Base-by-base conservation (phyloP, 2,329 filamentous ascomycete genomes). In the Colletotrichum gloeosporioides region DNA sequence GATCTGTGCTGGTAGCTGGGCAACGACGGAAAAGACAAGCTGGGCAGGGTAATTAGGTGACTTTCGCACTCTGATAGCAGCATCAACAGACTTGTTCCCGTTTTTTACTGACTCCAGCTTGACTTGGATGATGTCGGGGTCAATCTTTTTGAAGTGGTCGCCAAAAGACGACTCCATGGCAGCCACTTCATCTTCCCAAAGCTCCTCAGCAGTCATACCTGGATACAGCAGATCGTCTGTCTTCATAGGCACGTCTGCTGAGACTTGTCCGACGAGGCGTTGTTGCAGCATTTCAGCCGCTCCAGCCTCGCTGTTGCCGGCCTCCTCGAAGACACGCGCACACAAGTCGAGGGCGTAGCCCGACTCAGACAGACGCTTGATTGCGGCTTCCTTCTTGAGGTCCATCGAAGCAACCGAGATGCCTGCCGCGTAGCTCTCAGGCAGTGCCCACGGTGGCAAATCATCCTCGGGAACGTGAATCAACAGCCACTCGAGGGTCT, bases 391-490 rank as follows among this genome's bases (percentile, higher is more conserved):
- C 79, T 92, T 92, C 82, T 92, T 95, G 77, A 98, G 84, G 82
- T 98, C 94, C 8, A 93, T 94, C 67, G 94, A 94, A 2, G 93
- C 96, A 78, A 99, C 93, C 61, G 93, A 95, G 31, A 99, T 93
- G 27, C 97, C 97, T 32, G 96, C 96, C 13, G 95, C 93, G 83
- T 99, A 99, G 77, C 93, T 95, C 85, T 98, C 96, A 0, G 97
- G 97, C 57, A 99, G 87, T 80, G 95, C 95, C 96, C 96, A 99
- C 8, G 91, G 89, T 2, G 97, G 97, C n/a, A 99, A 87, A 81
- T 99, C 97, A 82, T 99, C 97, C 82, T 99, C 97, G 2, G 97
- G 97, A 4, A 99, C 96, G 84, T 99, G 96, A 68, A 99, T 96
- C 65, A 99, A 90, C 18, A 99, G 90, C 97, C 97, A 99, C 83